These are phyloP conservation scores for Aspergillus wentii DNA, from an alignment of 495 filamentous ascomycete species.

Conservation along the genomic window DNA sequence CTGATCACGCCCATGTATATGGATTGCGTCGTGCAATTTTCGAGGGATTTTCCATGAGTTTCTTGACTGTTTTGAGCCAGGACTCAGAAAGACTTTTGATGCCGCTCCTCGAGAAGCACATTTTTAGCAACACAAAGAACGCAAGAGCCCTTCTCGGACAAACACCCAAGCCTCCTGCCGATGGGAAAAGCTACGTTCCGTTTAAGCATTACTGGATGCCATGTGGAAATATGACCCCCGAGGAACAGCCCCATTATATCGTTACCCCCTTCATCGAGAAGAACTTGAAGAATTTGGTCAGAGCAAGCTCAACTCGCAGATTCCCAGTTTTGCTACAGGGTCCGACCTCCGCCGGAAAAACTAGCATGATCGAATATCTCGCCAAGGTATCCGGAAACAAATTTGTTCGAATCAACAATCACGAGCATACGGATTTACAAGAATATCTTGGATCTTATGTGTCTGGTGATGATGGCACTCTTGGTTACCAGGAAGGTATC, in stretches of 20 bases:
- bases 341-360: slow-evolving; percentile 95
- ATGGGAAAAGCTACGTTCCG: slow-evolving; percentile 74
- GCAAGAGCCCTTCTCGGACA: slow-evolving; percentile 63
- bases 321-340: slow-evolving; percentile 97
- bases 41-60: slow-evolving; percentile 99
- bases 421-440: slow-evolving; percentile 97
- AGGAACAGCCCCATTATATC: slow-evolving; percentile 86
- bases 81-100: slow-evolving; percentile 72
- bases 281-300: slow-evolving; percentile 88
- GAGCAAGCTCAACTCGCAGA: slow-evolving; percentile 83
- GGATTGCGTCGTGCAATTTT: slow-evolving; percentile 83
- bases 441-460: slow-evolving; percentile 96
- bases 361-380: slow-evolving; percentile 97
- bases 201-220: slow-evolving; percentile 93
- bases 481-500: slow-evolving; percentile 91
- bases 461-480: slow-evolving; percentile 74
- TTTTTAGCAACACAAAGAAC: slow-evolving; percentile 65
- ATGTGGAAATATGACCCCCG: slow-evolving; percentile 57
- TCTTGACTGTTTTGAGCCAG: slow-evolving; percentile 76
- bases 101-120: slow-evolving; percentile 74
- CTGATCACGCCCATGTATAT: slow-evolving; percentile 77
- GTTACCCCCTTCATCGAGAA: slow-evolving; percentile 92
- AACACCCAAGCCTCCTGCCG: slow-evolving; percentile 66
- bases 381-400: slow-evolving; percentile 93
- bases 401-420: slow-evolving; percentile 98